A percentile compares a stretch with the other conserved stretches of the same genome.
These are phyloP conservation scores for Ogataea ramenticola DNA, from an alignment of 805 yeast species.

Conservation along the genomic window DNA sequence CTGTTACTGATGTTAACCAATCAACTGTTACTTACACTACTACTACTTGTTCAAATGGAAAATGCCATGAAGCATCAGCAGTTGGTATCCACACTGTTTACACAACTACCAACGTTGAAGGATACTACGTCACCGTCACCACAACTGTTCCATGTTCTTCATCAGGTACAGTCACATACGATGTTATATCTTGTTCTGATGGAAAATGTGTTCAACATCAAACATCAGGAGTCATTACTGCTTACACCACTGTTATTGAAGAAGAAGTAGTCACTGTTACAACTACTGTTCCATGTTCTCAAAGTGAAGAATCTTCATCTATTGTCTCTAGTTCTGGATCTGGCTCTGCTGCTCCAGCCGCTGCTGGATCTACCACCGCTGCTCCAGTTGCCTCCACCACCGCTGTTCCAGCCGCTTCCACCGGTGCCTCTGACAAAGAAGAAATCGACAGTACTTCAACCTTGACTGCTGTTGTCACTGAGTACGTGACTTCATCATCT, in stretches of 20 bases:
- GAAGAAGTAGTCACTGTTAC: not conserved
- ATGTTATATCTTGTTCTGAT: constrained; percentile 27
- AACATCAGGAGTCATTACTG: constrained; percentile 36
- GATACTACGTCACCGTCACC: not conserved
- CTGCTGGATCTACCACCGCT: constrained; percentile 46
- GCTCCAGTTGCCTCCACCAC: too few relatives aligned
- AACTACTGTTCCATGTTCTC: constrained; percentile 2
- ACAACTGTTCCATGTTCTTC: not conserved
- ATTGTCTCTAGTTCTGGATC: constrained; percentile 27
- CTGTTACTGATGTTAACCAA: constrained; percentile 4
- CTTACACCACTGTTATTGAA: not conserved
- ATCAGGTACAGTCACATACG: constrained; percentile 6
- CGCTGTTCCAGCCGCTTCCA: not conserved
- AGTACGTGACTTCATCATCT: not conserved
- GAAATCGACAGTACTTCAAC: not conserved
- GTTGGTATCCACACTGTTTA: not conserved
- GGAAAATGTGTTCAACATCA: constrained; percentile 50
- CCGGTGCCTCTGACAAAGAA: not conserved
- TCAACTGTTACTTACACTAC: constrained; percentile 1
- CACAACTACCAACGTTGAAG: not conserved
- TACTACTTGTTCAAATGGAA: constrained; percentile 35
- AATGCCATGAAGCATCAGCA: not conserved
- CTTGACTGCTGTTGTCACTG: not conserved
- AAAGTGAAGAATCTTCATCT: constrained; percentile 1
- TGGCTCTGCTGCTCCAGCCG: too few relatives aligned